Percentiles rank a stretch among this genome's conserved stretches.
phyloP scores from a whole-genome alignment of 306 rosid species.

The Sphenostylis stenocarpa region DNA sequence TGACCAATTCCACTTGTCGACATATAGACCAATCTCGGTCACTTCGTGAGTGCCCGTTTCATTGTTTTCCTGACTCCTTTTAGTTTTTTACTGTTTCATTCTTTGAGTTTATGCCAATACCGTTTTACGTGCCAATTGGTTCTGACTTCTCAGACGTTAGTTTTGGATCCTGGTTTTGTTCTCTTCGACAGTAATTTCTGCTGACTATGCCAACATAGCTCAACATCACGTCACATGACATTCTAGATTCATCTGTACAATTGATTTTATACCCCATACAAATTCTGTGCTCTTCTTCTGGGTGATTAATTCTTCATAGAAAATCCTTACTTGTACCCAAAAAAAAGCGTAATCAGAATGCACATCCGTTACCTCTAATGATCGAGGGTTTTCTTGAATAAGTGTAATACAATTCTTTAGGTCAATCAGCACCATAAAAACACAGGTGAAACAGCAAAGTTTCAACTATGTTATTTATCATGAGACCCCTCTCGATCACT shows the following conservation, averaged over 20 bases:
- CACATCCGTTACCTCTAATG: too few relatives aligned
- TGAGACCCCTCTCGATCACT: too few relatives aligned
- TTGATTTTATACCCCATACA: not conserved
- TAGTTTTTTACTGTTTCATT: not conserved
- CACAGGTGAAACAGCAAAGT: too few relatives aligned
- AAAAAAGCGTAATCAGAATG: not conserved
- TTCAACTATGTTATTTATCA: too few relatives aligned
- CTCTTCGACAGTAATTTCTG: not conserved
- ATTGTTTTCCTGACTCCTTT: slow-evolving; percentile 1
- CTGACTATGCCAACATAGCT: not conserved
- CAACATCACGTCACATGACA: not conserved
- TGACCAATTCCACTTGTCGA: slow-evolving; percentile 3
- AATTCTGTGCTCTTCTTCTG: not conserved
- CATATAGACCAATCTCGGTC: not conserved
- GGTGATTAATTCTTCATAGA: not conserved
- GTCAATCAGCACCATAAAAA: not conserved
- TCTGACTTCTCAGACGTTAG: not conserved
- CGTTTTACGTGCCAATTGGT: not conserved
- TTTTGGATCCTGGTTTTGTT: slow-evolving; percentile 8
- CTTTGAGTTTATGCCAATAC: not conserved
- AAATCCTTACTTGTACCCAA: not conserved
- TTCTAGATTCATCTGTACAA: not conserved
- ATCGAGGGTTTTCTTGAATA: slow-evolving; percentile 1
- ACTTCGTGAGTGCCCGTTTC: slow-evolving; percentile 25
- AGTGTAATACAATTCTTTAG: not conserved